Percentiles rank a stretch among this genome's conserved stretches.
Evolutionary conservation across 805 yeast genomes (phyloP).

Genomic region (Metschnikowia baotianmanensis): DNA sequence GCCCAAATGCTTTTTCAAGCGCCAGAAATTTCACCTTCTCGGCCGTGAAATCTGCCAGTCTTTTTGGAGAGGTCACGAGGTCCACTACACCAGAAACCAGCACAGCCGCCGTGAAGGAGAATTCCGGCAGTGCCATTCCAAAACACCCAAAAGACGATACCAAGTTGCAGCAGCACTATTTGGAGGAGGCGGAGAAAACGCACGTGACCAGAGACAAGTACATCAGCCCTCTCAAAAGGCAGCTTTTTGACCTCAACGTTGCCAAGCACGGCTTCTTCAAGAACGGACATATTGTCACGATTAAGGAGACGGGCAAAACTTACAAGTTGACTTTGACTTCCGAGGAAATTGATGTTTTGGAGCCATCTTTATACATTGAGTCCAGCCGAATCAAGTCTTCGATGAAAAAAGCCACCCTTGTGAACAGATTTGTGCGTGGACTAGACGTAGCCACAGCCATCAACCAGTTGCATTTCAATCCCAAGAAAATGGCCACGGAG

Average conservation of each 20-base stretch:
- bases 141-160: slow-evolving; percentile 31
- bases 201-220: slow-evolving; percentile 53
- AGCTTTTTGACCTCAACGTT: slow-evolving; percentile 62
- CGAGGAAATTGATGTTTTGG: slow-evolving; percentile 73
- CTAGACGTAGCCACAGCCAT: slow-evolving; percentile 75
- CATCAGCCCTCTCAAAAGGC: slow-evolving; percentile 68
- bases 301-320: slow-evolving; percentile 40
- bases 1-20: not conserved
- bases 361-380: slow-evolving; percentile 81
- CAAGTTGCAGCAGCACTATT: slow-evolving; percentile 47
- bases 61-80: slow-evolving; percentile 35
- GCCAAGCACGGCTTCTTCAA: slow-evolving; percentile 65
- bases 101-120: slow-evolving; percentile 4
- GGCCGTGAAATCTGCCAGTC: slow-evolving; percentile 12
- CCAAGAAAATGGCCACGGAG: slow-evolving; percentile 76
- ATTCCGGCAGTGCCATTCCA: slow-evolving; percentile 8
- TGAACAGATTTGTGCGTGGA: slow-evolving; percentile 72
- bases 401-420: slow-evolving; percentile 80
- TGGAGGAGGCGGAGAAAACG: slow-evolving; percentile 42
- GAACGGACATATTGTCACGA: slow-evolving; percentile 49
- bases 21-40: slow-evolving; percentile 7
- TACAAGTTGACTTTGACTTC: slow-evolving; percentile 57
- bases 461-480: slow-evolving; percentile 86
- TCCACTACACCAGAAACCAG: slow-evolving; percentile 8
- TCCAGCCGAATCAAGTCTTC: slow-evolving; percentile 85